Evolutionary conservation across 768 basidiomycete genomes (phyloP), one percentile per base, ranked within the genome.

Genomic region (Leccinellum rugosiceps): DNA sequence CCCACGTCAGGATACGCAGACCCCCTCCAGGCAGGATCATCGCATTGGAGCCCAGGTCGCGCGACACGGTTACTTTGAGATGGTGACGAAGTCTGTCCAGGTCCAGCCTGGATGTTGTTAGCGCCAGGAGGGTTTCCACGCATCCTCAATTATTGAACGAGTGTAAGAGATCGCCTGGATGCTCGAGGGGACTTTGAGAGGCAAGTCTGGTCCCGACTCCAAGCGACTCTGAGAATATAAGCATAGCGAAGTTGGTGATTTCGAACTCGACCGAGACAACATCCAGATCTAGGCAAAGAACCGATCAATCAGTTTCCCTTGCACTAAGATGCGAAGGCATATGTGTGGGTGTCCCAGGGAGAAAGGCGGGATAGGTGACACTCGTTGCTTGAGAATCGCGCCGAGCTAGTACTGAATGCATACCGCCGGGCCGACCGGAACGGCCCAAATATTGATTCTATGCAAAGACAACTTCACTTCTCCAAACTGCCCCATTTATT

Each of bases 51-150:
- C 19, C 23, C 50, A 21, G 57, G 45, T 47, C 45, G 45, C 44
- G 44, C 48, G 14, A 23, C 1, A 4, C 9, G 54, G 17, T 19
- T 31, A 2, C 44, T 44, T 8, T 23, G 34, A 17, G 31, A 10
- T 26, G 54, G 34, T 9, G 58, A 56, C 50, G 53, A 58, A 38
- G 31, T 6, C 1, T 30, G 53, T 19, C 47, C 65, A 63, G 67
- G 65, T 35, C 67, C 68, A 59, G 67, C 68, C 68, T 43, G 67
- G 41, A 4, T 13, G 28, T 23, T 51, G 19, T 52, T 58, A 46
- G 54, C 50, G 35, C 38, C 38, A 32, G 45, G 31, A 52, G 32
- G 58, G 59, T 60, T 62, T 56, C 61, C 52, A 31, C 63, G 49
- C 67, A 70, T 68, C 54, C 53, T 58, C 28, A 6, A 31, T 47